Percentiles rank a stretch among this genome's conserved stretches.
phyloP scores from a whole-genome alignment of 1,284 basidiomycete species.

The Moesziomyces aphidis region DNA sequence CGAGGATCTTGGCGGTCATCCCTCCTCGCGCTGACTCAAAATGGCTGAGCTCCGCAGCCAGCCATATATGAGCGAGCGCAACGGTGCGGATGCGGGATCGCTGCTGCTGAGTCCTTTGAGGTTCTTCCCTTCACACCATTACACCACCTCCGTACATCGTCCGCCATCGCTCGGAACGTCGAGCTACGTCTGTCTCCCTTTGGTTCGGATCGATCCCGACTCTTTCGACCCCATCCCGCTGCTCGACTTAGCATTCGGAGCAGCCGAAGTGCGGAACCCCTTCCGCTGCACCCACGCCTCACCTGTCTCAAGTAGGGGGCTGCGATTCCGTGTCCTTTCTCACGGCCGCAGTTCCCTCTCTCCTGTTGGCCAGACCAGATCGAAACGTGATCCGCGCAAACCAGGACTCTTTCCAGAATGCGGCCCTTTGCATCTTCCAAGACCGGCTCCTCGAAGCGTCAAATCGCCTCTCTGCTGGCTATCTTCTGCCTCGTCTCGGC shows the following conservation, averaged over 20 bases:
- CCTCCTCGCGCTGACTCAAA: too few species aligned
- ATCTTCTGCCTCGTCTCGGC: constrained; percentile 4
- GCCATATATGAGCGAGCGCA: too few species aligned
- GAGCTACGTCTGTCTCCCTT: neutral
- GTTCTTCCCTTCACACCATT: too few species aligned
- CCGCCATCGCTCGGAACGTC: too few species aligned
- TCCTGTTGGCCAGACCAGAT: neutral
- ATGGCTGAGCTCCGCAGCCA: too few species aligned
- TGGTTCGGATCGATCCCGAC: neutral
- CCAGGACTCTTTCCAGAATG: neutral
- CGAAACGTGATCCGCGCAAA: neutral
- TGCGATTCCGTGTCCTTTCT: neutral
- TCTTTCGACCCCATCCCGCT: neutral
- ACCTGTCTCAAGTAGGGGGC: neutral
- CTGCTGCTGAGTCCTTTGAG: too few species aligned
- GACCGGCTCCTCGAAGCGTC: neutral
- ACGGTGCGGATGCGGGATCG: too few species aligned
- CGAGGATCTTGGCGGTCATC: too few species aligned
- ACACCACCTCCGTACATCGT: too few species aligned
- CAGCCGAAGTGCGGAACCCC: neutral
- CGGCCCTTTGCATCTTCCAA: constrained; percentile 1
- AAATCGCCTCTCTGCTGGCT: constrained; percentile 5
- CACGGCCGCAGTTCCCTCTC: neutral
- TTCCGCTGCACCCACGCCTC: neutral
- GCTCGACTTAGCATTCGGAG: neutral